Conservation (phyloP, 805 yeast species). For the Ascoidea asiatica region DNA sequence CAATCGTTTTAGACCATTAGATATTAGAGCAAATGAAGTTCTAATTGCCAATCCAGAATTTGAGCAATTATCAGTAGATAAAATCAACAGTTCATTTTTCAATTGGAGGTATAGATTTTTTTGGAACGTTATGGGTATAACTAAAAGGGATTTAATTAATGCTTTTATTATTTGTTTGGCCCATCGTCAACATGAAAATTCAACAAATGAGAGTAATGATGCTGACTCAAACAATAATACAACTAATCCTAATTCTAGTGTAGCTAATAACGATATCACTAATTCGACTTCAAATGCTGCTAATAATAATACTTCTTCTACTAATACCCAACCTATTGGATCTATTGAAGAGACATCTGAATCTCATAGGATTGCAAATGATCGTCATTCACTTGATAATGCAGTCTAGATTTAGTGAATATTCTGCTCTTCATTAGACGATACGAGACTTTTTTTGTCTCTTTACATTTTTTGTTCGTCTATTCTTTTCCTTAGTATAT, state of each 20-base stretch:
- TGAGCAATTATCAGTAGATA: conserved; percentile 29
- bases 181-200: conserved; percentile 19
- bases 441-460: no score
- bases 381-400: not conserved
- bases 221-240: not conserved
- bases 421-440: not conserved
- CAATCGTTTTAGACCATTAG: conserved; percentile 17
- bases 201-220: conserved; percentile 10
- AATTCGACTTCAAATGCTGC: no score
- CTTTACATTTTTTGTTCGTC: not conserved
- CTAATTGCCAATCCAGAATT: conserved; percentile 26
- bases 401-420: not conserved
- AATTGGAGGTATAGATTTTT: conserved; percentile 22
- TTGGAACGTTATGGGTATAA: conserved; percentile 47
- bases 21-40: conserved; percentile 28
- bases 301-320: no score
- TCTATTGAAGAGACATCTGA: no score
- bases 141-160: conserved; percentile 31
- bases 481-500: not conserved
- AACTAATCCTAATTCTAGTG: not conserved
- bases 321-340: no score
- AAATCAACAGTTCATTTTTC: conserved; percentile 20
- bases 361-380: not conserved
- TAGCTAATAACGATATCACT: not conserved
- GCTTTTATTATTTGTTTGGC: conserved; percentile 35